These are phyloP conservation scores for Sporothrix schenckii DNA, from an alignment of 2,329 filamentous ascomycete genomes.

Conservation along the genomic window DNA sequence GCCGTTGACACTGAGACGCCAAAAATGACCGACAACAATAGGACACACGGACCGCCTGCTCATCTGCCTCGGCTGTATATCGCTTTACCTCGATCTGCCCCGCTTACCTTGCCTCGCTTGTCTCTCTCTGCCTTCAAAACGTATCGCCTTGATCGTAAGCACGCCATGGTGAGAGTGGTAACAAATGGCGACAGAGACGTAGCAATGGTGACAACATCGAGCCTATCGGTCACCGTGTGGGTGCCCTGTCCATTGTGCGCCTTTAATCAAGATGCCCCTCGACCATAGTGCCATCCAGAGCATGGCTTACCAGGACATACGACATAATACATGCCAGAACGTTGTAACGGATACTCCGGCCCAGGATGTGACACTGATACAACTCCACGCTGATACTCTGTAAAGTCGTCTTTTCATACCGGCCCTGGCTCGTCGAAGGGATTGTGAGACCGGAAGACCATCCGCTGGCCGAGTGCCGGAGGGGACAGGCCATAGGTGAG, in stretches of 20 bases:
- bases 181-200: not conserved
- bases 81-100: not conserved
- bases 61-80: slow-evolving; percentile 7
- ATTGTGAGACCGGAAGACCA: slow-evolving; percentile 21
- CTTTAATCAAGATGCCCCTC: slow-evolving; percentile 15
- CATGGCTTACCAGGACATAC: not conserved
- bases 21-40: not conserved
- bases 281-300: not conserved
- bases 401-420: not conserved
- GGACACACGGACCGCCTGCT: slow-evolving; percentile 21
- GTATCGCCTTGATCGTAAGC: not conserved
- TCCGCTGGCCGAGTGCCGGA: slow-evolving; percentile 20
- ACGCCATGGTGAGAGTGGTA: not conserved
- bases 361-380: slow-evolving; percentile 1
- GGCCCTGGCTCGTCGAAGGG: not conserved
- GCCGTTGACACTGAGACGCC: not conserved
- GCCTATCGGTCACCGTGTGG: too few relatives aligned
- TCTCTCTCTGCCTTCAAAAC: not conserved
- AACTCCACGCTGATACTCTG: too few relatives aligned
- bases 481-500: not conserved
- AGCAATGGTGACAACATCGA: too few relatives aligned
- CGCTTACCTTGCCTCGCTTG: not conserved
- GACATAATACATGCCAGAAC: not conserved
- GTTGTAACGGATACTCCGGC: not conserved
- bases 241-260: not conserved